These are phyloP conservation scores for Russula virescens DNA, from an alignment of 768 basidiomycete genomes.

Conservation along the genomic window DNA sequence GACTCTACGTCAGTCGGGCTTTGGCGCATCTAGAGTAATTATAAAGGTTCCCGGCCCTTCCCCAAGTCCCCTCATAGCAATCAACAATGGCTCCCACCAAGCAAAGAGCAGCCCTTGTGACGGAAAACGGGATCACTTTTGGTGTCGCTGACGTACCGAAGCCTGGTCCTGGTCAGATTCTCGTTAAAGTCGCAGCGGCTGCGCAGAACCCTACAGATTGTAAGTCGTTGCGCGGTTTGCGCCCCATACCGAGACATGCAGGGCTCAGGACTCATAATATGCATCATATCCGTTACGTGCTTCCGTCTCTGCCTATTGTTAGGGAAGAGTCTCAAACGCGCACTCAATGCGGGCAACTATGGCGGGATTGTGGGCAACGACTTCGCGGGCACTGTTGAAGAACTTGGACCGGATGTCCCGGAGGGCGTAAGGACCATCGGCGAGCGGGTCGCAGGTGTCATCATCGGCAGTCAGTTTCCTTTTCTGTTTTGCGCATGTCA, in stretches of 20 bases:
- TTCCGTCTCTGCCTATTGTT: no score
- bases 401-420: slow-evolving; percentile 20
- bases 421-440: slow-evolving; percentile 18
- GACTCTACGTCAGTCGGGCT: no score
- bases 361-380: slow-evolving; percentile 19
- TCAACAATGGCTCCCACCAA: slow-evolving; percentile 8
- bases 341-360: background rate
- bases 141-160: slow-evolving; percentile 7
- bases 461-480: slow-evolving; percentile 3
- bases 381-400: slow-evolving; percentile 21
- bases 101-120: slow-evolving; percentile 5
- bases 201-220: slow-evolving; percentile 18
- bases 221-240: slow-evolving; percentile 3
- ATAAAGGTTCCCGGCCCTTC: no score
- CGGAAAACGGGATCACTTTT: background rate
- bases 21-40: no score
- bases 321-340: slow-evolving; percentile 5
- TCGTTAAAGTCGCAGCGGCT: slow-evolving; percentile 12
- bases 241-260: background rate
- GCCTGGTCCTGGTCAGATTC: slow-evolving; percentile 11
- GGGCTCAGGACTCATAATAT: no score
- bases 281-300: background rate
- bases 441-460: slow-evolving; percentile 19
- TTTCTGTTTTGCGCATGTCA: background rate
- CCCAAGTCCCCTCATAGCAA: no score